A percentile compares a stretch with the other conserved stretches of the same genome.
phyloP scores from a whole-genome alignment of 1,284 basidiomycete genomes.

The Phellinidium pouzarii region DNA sequence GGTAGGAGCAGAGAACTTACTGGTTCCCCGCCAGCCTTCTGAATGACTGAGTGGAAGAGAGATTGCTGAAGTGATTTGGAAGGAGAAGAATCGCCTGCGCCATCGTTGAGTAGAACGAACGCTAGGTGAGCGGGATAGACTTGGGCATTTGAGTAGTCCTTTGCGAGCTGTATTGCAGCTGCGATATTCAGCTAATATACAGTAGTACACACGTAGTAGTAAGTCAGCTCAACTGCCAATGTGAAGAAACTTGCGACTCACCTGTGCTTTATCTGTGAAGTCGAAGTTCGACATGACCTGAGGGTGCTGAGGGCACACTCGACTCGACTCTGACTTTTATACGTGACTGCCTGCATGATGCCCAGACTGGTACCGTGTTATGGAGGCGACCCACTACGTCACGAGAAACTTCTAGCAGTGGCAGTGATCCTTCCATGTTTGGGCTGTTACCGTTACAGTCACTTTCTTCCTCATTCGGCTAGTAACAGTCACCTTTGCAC shows the following conservation, averaged over 20 bases:
- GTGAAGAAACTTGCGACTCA: background rate
- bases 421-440: background rate
- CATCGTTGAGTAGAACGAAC: constrained; percentile 66
- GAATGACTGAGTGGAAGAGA: constrained; percentile 69
- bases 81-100: constrained; percentile 30
- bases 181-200: constrained; percentile 47
- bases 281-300: constrained; percentile 44
- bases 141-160: constrained; percentile 77
- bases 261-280: constrained; percentile 70
- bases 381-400: background rate
- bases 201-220: no score
- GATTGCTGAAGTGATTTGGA: constrained; percentile 34
- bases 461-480: no score
- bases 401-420: background rate
- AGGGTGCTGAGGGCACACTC: no score
- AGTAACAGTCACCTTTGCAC: no score
- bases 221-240: no score
- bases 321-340: no score
- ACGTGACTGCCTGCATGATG: no score
- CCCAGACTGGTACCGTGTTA: no score
- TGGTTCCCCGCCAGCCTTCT: constrained; percentile 72
- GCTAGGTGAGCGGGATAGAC: constrained; percentile 76
- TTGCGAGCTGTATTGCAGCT: constrained; percentile 72
- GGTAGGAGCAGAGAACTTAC: no score
- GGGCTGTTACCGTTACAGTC: background rate